A percentile compares a stretch with the other conserved stretches of the same genome.
phyloP scores from a whole-genome alignment of 306 rosid genomes.

The Trichosanthes cucumerina region DNA sequence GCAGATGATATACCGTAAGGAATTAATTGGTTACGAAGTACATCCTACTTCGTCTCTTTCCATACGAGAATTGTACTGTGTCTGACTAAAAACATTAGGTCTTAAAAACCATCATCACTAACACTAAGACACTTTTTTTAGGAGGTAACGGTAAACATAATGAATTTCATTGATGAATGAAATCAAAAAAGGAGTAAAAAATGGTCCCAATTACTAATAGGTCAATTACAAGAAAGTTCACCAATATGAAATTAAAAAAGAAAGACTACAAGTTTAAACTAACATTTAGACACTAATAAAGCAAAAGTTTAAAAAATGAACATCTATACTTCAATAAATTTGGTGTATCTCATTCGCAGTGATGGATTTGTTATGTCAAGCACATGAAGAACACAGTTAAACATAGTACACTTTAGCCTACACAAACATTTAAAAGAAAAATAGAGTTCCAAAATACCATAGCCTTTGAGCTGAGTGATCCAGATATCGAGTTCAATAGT shows the following conservation, averaged over 20 bases:
- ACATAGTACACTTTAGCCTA: neutral
- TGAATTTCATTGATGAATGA: too few relatives aligned
- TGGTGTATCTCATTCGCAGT: neutral
- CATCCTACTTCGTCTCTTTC: neutral
- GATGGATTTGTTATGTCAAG: neutral
- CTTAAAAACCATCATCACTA: neutral
- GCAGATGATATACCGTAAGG: neutral
- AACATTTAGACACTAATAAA: neutral
- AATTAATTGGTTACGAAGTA: neutral
- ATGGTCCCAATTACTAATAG: too few relatives aligned
- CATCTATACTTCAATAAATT: neutral
- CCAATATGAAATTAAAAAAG: too few relatives aligned
- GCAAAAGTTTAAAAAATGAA: neutral
- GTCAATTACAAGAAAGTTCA: too few relatives aligned
- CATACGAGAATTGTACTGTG: neutral
- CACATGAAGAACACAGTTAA: slow-evolving; percentile 1
- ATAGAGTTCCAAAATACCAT: slow-evolving; percentile 42
- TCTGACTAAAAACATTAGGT: neutral
- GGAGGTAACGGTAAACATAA: too few relatives aligned
- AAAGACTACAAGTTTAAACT: too few relatives aligned
- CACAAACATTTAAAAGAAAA: neutral
- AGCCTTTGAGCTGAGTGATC: slow-evolving; percentile 62
- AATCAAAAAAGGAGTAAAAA: too few relatives aligned
- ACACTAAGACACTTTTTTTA: too few relatives aligned
- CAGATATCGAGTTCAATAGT: slow-evolving; percentile 73